Percentiles rank a stretch among this genome's conserved stretches.
Evolutionary conservation across 2,329 filamentous ascomycete species (phyloP).

Genomic region (Fusarium sp.): DNA sequence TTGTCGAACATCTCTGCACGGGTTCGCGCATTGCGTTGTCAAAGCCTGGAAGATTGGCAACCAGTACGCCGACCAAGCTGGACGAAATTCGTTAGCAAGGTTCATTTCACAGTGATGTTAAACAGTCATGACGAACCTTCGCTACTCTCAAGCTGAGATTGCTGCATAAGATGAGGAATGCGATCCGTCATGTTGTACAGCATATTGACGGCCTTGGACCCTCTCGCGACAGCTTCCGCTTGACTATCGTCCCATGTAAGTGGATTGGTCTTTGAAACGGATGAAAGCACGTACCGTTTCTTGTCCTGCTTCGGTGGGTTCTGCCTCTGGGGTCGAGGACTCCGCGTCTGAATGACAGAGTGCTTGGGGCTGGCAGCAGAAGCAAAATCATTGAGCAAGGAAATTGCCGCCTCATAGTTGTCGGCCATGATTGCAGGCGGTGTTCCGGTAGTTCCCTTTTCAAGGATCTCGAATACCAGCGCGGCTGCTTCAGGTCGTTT

Average conservation of each 20-base stretch:
- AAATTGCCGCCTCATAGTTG: constrained; percentile 91
- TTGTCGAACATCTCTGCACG: constrained; percentile 91
- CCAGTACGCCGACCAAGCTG: constrained; percentile 98
- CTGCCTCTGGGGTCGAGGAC: constrained; percentile 58
- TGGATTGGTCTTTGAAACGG: neutral
- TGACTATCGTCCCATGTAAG: constrained; percentile 40
- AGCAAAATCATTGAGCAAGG: constrained; percentile 89
- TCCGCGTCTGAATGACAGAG: constrained; percentile 75
- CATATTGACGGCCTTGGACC: constrained; percentile 82
- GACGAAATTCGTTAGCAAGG: constrained; percentile 26
- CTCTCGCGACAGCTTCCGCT: constrained; percentile 75
- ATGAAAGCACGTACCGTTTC: constrained; percentile 39
- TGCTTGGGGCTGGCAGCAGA: constrained; percentile 82
- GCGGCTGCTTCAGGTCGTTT: constrained; percentile 76
- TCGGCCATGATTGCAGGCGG: constrained; percentile 90
- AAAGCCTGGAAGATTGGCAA: constrained; percentile 91
- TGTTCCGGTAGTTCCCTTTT: constrained; percentile 78
- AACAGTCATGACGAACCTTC: constrained; percentile 70
- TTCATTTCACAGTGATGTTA: neutral
- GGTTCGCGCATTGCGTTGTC: constrained; percentile 91
- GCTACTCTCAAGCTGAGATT: constrained; percentile 89
- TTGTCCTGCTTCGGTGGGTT: constrained; percentile 41
- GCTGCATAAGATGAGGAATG: constrained; percentile 88
- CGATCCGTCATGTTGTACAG: constrained; percentile 85
- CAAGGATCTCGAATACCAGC: constrained; percentile 88